Percentiles rank a stretch among this genome's conserved stretches.
Conservation (phyloP, 495 filamentous ascomycete species). For the Xylaria flabelliformis region DNA sequence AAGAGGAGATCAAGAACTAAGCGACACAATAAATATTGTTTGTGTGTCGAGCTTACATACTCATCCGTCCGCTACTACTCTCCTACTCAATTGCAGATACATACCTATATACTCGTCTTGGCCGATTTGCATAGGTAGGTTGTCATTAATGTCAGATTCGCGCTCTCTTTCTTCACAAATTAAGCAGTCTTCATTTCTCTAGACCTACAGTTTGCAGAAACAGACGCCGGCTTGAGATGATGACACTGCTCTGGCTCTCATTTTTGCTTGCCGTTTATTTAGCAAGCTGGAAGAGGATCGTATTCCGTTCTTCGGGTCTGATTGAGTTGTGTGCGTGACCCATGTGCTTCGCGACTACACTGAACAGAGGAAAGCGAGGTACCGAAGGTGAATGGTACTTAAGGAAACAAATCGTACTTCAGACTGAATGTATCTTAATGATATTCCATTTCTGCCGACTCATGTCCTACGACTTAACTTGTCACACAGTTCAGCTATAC, state of each 20-base stretch:
- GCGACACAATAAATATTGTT: too few species aligned
- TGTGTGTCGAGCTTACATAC: too few species aligned
- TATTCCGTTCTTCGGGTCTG: neutral
- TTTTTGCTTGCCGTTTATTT: neutral
- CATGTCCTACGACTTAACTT: neutral
- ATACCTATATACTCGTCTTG: too few species aligned
- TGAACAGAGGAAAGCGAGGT: neutral
- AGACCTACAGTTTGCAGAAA: neutral
- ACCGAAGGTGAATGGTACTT: too few species aligned
- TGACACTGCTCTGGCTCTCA: neutral
- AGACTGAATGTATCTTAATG: too few species aligned
- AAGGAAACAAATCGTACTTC: neutral
- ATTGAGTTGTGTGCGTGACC: neutral
- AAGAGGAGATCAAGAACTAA: slow-evolving; percentile 63
- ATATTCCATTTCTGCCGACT: too few species aligned
- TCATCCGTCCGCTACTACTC: too few species aligned
- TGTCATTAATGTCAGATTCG: neutral
- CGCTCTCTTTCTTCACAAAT: neutral
- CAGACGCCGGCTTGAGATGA: neutral
- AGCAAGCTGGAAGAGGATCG: neutral
- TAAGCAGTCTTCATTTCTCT: neutral
- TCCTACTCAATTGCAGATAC: too few species aligned
- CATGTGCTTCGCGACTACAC: too few species aligned
- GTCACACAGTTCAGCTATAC: neutral
- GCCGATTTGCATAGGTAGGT: too few species aligned